phyloP scores from a whole-genome alignment of 1,139 yeast species.

The Scheffersomyces lignicola region DNA sequence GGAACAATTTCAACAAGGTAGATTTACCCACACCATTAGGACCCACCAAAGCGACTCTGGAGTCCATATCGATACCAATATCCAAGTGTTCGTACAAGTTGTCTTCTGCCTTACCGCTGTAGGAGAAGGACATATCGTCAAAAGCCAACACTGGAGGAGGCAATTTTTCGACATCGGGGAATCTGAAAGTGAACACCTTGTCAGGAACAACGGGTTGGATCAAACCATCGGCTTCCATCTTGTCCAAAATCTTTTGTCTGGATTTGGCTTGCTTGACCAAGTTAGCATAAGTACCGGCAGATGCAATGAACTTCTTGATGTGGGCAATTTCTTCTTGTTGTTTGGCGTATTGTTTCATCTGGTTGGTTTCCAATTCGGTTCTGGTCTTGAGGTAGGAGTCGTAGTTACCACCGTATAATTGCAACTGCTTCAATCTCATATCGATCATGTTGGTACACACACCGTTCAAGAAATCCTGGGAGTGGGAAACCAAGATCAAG shows the following conservation, averaged over 20 bases:
- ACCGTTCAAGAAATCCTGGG: slow-evolving; percentile 99
- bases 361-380: slow-evolving; percentile 91
- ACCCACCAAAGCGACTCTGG: slow-evolving; percentile 96
- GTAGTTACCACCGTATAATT: slow-evolving; percentile 95
- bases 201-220: slow-evolving; percentile 92
- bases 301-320: slow-evolving; percentile 97
- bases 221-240: slow-evolving; percentile 99
- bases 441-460: slow-evolving; percentile 98
- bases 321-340: slow-evolving; percentile 99
- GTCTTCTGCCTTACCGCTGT: slow-evolving; percentile 84
- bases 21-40: slow-evolving; percentile 99
- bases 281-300: slow-evolving; percentile 99
- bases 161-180: slow-evolving; percentile 93
- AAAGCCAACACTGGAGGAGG: slow-evolving; percentile 99
- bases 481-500: slow-evolving; percentile 92
- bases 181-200: slow-evolving; percentile 88
- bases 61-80: slow-evolving; percentile 99
- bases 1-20: slow-evolving; percentile 92
- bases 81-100: slow-evolving; percentile 87
- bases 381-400: slow-evolving; percentile 96
- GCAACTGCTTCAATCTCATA: slow-evolving; percentile 78
- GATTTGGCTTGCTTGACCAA: slow-evolving; percentile 98
- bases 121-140: slow-evolving; percentile 91
- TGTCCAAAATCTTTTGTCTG: slow-evolving; percentile 97
- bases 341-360: slow-evolving; percentile 94